Base-by-base conservation (phyloP, 2,329 filamentous ascomycete species). In the Ophiostoma sp. region DNA sequence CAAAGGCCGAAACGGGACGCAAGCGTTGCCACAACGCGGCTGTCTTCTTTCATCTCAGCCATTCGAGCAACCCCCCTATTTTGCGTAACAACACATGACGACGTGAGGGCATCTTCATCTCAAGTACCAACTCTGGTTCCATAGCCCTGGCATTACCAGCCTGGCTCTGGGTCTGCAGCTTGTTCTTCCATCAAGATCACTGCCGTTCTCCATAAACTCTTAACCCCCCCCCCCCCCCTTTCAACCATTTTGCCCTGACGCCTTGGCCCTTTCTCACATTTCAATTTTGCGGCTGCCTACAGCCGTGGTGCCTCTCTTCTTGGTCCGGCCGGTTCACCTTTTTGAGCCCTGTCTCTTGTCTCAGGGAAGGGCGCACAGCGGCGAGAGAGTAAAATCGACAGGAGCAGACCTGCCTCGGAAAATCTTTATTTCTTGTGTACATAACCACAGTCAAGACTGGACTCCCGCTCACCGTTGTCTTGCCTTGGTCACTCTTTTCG, bases 321-420 rank as follows among this genome's bases (percentile, higher is more conserved):
- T 65, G 49, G 64, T 49, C 68, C 68, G 65, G 63, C 65, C 68
- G 65, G 63, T 55, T 64, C 49, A 65, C 40, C 40, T 40, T 58
- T 55, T 42, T 52, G 62, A 49, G 58, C 68, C 65, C 67, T 67
- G 66, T 45, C 47, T 36, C 18, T 40, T 67, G 68, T 69, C 58
- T 69, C 45, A 69, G 45, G 27, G 16, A 11, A 41, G 27, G 49
- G 55, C 40, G 67, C 42, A 66, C 67, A 42, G 64, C 67, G 63
- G 55, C 42, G 38, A 41, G 40, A 55, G 16, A 38, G 9, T 38
- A n/a, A 52, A 44, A 45, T 63, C 55, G 58, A 64, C 67, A 64
- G 52, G 41, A 68, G 64, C 27, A 52, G 16, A 44, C 67, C 47
- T 44, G 38, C 58, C 27, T 66, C 42, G 64, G 55, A 66, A 62